phyloP scores from a whole-genome alignment of 2,329 filamentous ascomycete genomes.

The Colletotrichum aenigma region DNA sequence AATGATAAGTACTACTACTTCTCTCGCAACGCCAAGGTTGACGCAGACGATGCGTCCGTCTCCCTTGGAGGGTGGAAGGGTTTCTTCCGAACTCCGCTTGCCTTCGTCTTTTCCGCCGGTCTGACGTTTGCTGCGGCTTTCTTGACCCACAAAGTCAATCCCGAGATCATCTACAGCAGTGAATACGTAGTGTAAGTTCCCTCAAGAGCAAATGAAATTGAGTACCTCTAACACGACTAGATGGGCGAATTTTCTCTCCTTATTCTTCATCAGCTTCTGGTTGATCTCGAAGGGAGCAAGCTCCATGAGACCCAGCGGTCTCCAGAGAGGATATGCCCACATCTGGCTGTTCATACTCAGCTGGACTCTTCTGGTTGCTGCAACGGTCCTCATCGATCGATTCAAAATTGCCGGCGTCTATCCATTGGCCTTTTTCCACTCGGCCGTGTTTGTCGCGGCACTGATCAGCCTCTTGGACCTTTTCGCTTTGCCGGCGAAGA shows the following conservation, averaged over 20 bases:
- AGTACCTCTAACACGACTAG: slow-evolving; percentile 28
- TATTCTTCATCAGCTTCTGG: slow-evolving; percentile 85
- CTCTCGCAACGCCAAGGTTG: slow-evolving; percentile 60
- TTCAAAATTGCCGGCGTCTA: slow-evolving; percentile 78
- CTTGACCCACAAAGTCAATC: slow-evolving; percentile 82
- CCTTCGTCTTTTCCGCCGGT: slow-evolving; percentile 69
- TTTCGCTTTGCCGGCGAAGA: slow-evolving; percentile 75
- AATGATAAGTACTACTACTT: slow-evolving; percentile 91
- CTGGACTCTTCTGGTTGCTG: slow-evolving; percentile 74
- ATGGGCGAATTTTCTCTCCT: slow-evolving; percentile 84
- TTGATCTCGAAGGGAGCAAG: slow-evolving; percentile 79
- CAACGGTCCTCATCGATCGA: slow-evolving; percentile 78
- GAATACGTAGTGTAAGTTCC: slow-evolving; percentile 72
- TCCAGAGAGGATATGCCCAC: slow-evolving; percentile 80
- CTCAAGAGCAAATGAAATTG: neutral
- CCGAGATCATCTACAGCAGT: slow-evolving; percentile 89
- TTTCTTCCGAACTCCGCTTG: slow-evolving; percentile 82
- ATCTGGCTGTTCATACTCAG: slow-evolving; percentile 83
- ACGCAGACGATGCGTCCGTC: slow-evolving; percentile 62
- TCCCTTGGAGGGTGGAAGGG: slow-evolving; percentile 78
- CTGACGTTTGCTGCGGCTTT: slow-evolving; percentile 76
- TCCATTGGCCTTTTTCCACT: slow-evolving; percentile 79
- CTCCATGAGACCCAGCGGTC: slow-evolving; percentile 80
- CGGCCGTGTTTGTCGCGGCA: slow-evolving; percentile 74
- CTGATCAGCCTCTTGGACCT: slow-evolving; percentile 80